Conservation (phyloP, 164 flowering plant genomes). For the Vitis cinerea region DNA sequence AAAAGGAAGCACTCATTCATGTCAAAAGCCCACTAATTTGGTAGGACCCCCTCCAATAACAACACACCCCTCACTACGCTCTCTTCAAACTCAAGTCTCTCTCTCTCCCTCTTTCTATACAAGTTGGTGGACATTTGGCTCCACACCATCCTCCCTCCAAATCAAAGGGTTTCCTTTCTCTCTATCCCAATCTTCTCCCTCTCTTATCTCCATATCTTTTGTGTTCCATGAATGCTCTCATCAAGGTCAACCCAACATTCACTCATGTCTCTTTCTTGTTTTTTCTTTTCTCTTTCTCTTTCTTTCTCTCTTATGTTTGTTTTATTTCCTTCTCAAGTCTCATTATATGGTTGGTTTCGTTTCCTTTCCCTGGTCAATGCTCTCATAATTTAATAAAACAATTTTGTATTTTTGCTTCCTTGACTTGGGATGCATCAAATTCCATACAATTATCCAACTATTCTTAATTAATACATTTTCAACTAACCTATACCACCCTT, state of each 20-base stretch:
- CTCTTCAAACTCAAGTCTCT: slow-evolving; percentile 28
- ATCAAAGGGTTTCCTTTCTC: slow-evolving; percentile 9
- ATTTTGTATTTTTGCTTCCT: too few relatives aligned
- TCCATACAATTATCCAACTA: too few relatives aligned
- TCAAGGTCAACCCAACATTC: slow-evolving; percentile 44
- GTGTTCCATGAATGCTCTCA: slow-evolving; percentile 6
- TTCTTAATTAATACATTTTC: too few relatives aligned
- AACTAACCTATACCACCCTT: too few relatives aligned
- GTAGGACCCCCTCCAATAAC: slow-evolving; percentile 42
- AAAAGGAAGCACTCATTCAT: slow-evolving; percentile 60
- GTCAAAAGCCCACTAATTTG: slow-evolving; percentile 35
- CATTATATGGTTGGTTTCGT: background rate
- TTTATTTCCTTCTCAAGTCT: slow-evolving; percentile 9
- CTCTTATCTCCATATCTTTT: slow-evolving; percentile 11
- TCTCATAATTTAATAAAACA: too few relatives aligned
- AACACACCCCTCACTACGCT: slow-evolving; percentile 5
- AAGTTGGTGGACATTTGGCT: slow-evolving; percentile 36
- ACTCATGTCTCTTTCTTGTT: slow-evolving; percentile 33
- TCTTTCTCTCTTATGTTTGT: slow-evolving; percentile 3
- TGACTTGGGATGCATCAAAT: too few relatives aligned
- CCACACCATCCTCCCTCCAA: slow-evolving; percentile 27
- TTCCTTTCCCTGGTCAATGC: too few relatives aligned
- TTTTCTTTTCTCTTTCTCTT: slow-evolving; percentile 14
- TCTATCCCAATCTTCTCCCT: slow-evolving; percentile 5
- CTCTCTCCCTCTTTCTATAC: slow-evolving; percentile 13